Percentiles rank a stretch among this genome's conserved stretches.
Conservation (phyloP, 2,329 filamentous ascomycete species). For the Dothistroma septosporum region DNA sequence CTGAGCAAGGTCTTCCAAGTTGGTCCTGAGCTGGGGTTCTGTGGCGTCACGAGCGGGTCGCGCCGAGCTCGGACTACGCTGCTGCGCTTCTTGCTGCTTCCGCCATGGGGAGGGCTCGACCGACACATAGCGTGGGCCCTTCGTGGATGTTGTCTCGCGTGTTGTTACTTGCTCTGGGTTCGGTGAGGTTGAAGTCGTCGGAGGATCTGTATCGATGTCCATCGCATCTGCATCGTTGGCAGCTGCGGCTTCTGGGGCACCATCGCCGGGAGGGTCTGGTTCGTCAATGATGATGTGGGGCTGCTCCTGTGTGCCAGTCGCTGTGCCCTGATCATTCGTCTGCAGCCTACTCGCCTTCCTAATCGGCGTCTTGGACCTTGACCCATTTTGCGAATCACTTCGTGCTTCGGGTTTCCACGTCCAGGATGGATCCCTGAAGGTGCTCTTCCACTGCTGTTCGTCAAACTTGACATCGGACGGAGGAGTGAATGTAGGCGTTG, state of each 20-base stretch:
- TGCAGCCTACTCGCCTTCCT: slow-evolving; percentile 26
- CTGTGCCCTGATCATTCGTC: slow-evolving; percentile 8
- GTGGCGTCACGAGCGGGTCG: slow-evolving; percentile 17
- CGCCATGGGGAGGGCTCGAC: slow-evolving; percentile 34
- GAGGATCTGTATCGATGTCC: slow-evolving; percentile 45
- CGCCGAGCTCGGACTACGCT: slow-evolving; percentile 7
- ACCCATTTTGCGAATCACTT: slow-evolving; percentile 19
- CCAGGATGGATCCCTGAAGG: slow-evolving; percentile 40
- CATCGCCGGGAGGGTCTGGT: slow-evolving; percentile 23
- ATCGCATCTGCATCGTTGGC: slow-evolving; percentile 38
- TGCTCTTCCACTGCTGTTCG: slow-evolving; percentile 41
- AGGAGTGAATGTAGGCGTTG: slow-evolving; percentile 5
- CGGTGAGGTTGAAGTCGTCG: slow-evolving; percentile 11
- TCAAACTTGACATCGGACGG: slow-evolving; percentile 35
- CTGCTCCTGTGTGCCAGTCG: slow-evolving; percentile 17
- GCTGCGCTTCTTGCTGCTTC: slow-evolving; percentile 21
- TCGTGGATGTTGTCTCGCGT: slow-evolving; percentile 10
- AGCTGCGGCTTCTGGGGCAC: slow-evolving; percentile 1
- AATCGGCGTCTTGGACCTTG: slow-evolving; percentile 30
- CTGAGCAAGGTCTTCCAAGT: slow-evolving; percentile 49
- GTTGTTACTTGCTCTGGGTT: slow-evolving; percentile 6
- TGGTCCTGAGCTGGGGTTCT: slow-evolving; percentile 15
- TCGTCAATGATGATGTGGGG: slow-evolving; percentile 34
- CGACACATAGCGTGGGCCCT: slow-evolving; percentile 33
- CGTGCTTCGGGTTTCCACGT: slow-evolving; percentile 10